Evolutionary conservation across 2,329 filamentous ascomycete species (phyloP).

Genomic region (Sarocladium kiliense): DNA sequence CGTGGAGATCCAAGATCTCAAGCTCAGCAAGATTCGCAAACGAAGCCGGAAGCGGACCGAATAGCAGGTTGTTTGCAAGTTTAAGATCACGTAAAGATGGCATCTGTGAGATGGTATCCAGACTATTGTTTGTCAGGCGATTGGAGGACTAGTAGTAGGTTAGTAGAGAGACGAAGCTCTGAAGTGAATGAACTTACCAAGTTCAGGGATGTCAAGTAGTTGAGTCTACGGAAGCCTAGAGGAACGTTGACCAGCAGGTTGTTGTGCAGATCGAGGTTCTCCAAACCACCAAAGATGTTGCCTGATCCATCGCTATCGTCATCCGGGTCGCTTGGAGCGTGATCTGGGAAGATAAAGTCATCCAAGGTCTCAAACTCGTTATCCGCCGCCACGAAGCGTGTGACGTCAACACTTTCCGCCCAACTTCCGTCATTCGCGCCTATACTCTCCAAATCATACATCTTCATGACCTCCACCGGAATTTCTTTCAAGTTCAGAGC

Average conservation of each 20-base stretch:
- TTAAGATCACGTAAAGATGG: constrained; percentile 70
- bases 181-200: constrained; percentile 48
- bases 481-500: constrained; percentile 76
- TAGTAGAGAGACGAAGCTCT: constrained; percentile 12
- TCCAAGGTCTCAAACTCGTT: constrained; percentile 76
- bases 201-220: constrained; percentile 74
- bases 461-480: constrained; percentile 76
- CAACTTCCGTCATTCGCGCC: constrained; percentile 64
- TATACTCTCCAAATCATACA: constrained; percentile 77
- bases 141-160: constrained; percentile 63
- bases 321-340: constrained; percentile 25
- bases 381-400: constrained; percentile 78
- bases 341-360: constrained; percentile 74
- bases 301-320: constrained; percentile 62
- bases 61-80: constrained; percentile 71
- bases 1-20: constrained; percentile 75
- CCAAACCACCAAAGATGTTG: constrained; percentile 76
- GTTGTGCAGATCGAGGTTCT: constrained; percentile 79
- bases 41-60: constrained; percentile 59
- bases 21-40: constrained; percentile 62
- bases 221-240: constrained; percentile 66
- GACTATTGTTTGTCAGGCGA: constrained; percentile 63
- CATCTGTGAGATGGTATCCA: constrained; percentile 73
- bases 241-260: constrained; percentile 73
- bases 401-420: constrained; percentile 88